Conservation (phyloP, 1,284 basidiomycete species). For the Sanguinoderma infundibulare region DNA sequence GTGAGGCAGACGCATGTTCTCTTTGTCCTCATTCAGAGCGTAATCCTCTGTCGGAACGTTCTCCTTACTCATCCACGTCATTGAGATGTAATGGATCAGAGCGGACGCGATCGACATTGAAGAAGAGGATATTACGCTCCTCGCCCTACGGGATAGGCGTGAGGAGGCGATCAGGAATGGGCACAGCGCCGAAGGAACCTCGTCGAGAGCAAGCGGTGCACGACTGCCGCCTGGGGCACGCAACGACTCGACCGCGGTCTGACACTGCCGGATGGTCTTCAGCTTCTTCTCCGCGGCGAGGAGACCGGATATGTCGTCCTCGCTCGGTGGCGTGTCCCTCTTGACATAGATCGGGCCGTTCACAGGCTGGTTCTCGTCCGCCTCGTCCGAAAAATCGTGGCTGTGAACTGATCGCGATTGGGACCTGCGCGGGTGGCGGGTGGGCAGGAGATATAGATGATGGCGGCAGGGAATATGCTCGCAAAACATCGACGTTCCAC, state of each 20-base stretch:
- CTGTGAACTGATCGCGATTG: constrained; percentile 15
- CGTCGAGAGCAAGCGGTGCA: constrained; percentile 25
- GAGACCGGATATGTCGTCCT: constrained; percentile 49
- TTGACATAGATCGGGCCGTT: constrained; percentile 2
- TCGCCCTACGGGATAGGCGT: constrained; percentile 24
- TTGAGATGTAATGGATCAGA: constrained; percentile 3
- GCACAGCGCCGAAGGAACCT: constrained; percentile 19
- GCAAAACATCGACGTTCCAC: constrained; percentile 18
- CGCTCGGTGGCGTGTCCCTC: constrained; percentile 9
- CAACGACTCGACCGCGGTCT: constrained; percentile 11
- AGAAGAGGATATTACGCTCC: constrained; percentile 28
- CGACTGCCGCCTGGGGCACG: constrained; percentile 14
- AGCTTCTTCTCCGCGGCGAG: constrained; percentile 45
- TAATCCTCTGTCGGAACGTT: constrained; percentile 21
- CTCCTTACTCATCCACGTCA: constrained; percentile 21
- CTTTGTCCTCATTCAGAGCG: constrained; percentile 24
- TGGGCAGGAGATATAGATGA: constrained; percentile 19
- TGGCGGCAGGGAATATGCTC: constrained; percentile 21
- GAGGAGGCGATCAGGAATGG: constrained; percentile 18
- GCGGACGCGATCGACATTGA: constrained; percentile 24
- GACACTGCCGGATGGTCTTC: constrained; percentile 32
- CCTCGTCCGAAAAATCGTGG: constrained; percentile 6
- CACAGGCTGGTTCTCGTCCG: constrained; percentile 17
- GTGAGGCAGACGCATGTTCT: constrained; percentile 21
- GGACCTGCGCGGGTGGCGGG: constrained; percentile 14